Evolutionary conservation across 768 basidiomycete genomes (phyloP), one percentile per base, ranked within the genome.

Genomic region (Lactarius deliciosus): DNA sequence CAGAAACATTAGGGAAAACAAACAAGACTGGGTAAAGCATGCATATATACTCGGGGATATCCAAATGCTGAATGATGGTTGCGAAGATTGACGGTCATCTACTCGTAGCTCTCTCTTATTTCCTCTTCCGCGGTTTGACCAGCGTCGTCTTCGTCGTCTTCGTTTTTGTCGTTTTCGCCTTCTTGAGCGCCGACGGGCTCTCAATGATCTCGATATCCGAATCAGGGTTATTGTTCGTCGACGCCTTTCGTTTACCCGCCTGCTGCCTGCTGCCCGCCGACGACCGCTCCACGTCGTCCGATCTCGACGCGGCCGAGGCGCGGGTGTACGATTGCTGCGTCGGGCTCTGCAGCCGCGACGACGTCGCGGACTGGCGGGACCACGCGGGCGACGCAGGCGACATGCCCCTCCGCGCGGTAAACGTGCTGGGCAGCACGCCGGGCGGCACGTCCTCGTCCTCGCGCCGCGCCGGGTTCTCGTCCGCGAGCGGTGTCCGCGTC

Each of bases 321-420:
- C 72, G 67, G 75, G 73, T 55, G 76, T 65, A 45, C 3, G 68
- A 63, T 25, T 61, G 73, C 60, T 79, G 78, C 18, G 77, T 77
- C 15, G 87, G 86, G 72, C 86, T 88, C 62, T 79, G 83, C 30
- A 81, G 79, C 40, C 72, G 67, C 5, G 72, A 73, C 2, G 65
- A 60, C 11, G 77, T 68, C 9, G 74, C 69, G 25, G 74, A 75
- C 45, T 72, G 74, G 32, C 75, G 74, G 15, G 82, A 81, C 41
- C 73, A 79, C n/a, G 81, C 76, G 2, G 88, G 87, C 0, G 81
- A 85, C 45, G 82, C 79, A 2, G 82, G 81, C 5, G 82, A 82
- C 5, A 75, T 72, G 34, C 80, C 78, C 36, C 82, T 80, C 2
- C 80, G 79, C 15, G 71, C 70, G 2, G 71, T 79, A 60, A 76